phyloP scores from a whole-genome alignment of 768 basidiomycete species.

The Leccinum incarnatum region DNA sequence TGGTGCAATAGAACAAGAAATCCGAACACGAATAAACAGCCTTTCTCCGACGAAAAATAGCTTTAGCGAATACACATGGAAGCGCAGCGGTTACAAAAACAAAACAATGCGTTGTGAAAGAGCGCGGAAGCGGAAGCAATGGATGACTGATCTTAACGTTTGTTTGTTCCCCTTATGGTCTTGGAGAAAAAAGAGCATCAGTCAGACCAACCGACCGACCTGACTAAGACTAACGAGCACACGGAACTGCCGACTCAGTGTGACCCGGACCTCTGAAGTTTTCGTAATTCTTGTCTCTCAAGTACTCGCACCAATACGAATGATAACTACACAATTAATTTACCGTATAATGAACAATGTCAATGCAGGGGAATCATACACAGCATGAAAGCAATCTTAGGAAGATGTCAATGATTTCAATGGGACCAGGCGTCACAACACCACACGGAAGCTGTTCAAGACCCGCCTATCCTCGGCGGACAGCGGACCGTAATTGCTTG shows the following conservation, averaged over 20 bases:
- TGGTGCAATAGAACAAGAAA: background rate
- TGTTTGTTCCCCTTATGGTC: background rate
- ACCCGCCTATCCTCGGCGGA: slow-evolving; percentile 58
- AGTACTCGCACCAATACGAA: background rate
- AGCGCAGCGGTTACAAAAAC: background rate
- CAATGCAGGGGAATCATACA: slow-evolving; percentile 6
- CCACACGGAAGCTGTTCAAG: slow-evolving; percentile 54
- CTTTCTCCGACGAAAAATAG: background rate
- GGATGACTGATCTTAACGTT: background rate
- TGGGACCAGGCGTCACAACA: slow-evolving; percentile 35
- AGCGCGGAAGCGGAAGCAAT: background rate
- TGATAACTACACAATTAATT: slow-evolving; percentile 1
- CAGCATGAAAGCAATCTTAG: background rate
- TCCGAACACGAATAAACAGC: background rate
- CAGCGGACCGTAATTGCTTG: slow-evolving; percentile 38
- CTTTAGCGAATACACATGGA: background rate
- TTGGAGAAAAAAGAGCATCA: background rate
- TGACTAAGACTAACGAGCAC: background rate
- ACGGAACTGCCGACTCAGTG: background rate
- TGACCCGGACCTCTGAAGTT: background rate
- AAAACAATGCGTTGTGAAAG: background rate
- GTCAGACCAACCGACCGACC: background rate
- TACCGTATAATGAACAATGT: background rate
- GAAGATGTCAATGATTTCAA: slow-evolving; percentile 5
- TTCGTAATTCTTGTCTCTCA: background rate